Base-by-base conservation (phyloP, 2,329 filamentous ascomycete species). In the Fusarium sp. region DNA sequence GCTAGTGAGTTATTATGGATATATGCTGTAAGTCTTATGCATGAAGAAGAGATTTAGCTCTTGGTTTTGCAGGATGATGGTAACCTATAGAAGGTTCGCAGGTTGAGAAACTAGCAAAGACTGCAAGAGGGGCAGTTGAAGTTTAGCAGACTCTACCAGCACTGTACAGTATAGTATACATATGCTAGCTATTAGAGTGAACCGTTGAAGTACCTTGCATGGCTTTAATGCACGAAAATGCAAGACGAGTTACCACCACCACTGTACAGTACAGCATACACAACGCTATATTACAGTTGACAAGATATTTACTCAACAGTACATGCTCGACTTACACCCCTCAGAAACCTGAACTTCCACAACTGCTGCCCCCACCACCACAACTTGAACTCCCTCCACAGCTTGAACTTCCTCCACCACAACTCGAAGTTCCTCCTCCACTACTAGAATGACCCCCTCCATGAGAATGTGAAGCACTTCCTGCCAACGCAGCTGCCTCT, bases 381-480 rank as follows among this genome's bases (percentile, higher is more conserved):
- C 25, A 64, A 16, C 53, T 41, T 22, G 34, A 65, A 67, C 55
- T 30, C 11, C 47, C 46, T 38, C 32, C 22, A 27, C 27, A 60
- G 30, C 41, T 24, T 9, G 51, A 61, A 40, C 48, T 41, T 27
- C 45, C 24, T 22, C 60, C 62, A 27, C 61, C 62, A 48, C 55
- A 62, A 16, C 62, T 53, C 6, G 59, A 59, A 48, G 25, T 48
- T 13, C 60, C 29, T 47, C 66, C 67, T 51, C 63, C 67, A 30
- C 67, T 59, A n/a, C 67, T 55, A 54, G 66, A 65, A 54, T 55
- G 44, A 32, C 68, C 68, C 41, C 68, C 64, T 25, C 67, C 59
- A 40, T 58, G 49, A 13, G 62, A 63, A 22, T 38, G 40, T 12
- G 62, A 68, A 22, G 44, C n/a, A 34, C 52, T 38, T 11, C n/a